Percentiles rank a stretch among this genome's conserved stretches.
Evolutionary conservation across 257 asterid species (phyloP).

Genomic region (Solanum boliviense): DNA sequence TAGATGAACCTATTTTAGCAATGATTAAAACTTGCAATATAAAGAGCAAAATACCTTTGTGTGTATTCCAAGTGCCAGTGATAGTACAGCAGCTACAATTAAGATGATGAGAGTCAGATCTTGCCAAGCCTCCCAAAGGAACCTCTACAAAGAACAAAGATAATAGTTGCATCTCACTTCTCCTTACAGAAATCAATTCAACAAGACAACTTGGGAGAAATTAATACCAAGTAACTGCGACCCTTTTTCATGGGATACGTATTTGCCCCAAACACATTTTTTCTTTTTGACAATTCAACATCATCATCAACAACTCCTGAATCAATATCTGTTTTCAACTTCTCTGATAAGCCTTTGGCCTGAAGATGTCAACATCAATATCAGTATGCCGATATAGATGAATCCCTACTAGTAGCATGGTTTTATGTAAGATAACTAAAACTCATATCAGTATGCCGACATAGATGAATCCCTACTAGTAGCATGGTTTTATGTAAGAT

Average conservation of each 20-base stretch:
- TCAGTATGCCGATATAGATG: neutral
- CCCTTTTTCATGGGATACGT: conserved; percentile 89
- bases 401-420: neutral
- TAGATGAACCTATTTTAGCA: neutral
- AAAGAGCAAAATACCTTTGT: conserved; percentile 43
- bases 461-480: neutral
- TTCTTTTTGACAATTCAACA: conserved; percentile 44
- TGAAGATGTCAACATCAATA: conserved; percentile 14
- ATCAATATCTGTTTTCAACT: conserved; percentile 57
- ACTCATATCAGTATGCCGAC: neutral
- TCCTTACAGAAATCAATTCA: neutral
- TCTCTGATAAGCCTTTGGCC: conserved; percentile 59
- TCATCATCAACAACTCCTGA: conserved; percentile 52
- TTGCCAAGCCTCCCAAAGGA: conserved; percentile 98
- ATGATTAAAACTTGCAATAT: neutral
- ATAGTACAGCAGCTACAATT: conserved; percentile 72
- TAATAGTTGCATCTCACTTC: neutral
- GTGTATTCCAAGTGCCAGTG: conserved; percentile 80
- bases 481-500: neutral
- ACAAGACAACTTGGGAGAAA: neutral
- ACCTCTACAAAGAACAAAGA: conserved; percentile 34
- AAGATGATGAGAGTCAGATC: conserved; percentile 86
- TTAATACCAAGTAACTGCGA: conserved; percentile 58
- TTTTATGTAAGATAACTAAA: neutral
- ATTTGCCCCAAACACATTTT: conserved; percentile 63